A percentile compares a stretch with the other conserved stretches of the same genome.
phyloP scores from a whole-genome alignment of 306 rosid genomes.

The Quercus ilex region DNA sequence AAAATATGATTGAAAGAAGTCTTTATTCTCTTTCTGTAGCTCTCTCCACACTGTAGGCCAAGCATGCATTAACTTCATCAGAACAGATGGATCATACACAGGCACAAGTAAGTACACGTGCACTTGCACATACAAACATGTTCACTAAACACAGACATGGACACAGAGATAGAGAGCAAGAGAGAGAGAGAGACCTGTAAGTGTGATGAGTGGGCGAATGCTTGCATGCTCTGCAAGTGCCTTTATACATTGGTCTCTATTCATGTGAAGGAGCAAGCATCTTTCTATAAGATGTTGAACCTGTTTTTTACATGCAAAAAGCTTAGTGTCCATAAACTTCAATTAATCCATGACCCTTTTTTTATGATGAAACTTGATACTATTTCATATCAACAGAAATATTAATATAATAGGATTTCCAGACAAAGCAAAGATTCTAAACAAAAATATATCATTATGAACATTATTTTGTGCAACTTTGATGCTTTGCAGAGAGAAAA shows the following conservation, averaged over 20 bases:
- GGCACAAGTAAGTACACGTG: neutral
- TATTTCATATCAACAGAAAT: neutral
- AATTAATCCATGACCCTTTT: neutral
- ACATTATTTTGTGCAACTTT: neutral
- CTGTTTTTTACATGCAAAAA: constrained; percentile 43
- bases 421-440: neutral
- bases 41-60: constrained; percentile 80
- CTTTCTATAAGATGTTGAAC: constrained; percentile 92
- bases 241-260: constrained; percentile 68
- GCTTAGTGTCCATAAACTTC: neutral
- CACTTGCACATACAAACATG: neutral
- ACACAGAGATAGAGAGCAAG: neutral
- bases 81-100: neutral
- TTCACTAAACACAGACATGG: neutral
- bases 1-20: constrained; percentile 75
- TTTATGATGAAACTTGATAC: neutral
- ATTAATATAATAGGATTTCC: neutral
- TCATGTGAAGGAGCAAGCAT: constrained; percentile 82
- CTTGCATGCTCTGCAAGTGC: constrained; percentile 73
- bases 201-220: constrained; percentile 71
- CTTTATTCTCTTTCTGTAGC: constrained; percentile 79
- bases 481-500: neutral
- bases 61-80: neutral
- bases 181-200: constrained; percentile 51
- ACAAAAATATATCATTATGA: neutral